Evolutionary conservation across 2,329 filamentous ascomycete genomes (phyloP).

Genomic region (Alternaria novae-zelandiae): DNA sequence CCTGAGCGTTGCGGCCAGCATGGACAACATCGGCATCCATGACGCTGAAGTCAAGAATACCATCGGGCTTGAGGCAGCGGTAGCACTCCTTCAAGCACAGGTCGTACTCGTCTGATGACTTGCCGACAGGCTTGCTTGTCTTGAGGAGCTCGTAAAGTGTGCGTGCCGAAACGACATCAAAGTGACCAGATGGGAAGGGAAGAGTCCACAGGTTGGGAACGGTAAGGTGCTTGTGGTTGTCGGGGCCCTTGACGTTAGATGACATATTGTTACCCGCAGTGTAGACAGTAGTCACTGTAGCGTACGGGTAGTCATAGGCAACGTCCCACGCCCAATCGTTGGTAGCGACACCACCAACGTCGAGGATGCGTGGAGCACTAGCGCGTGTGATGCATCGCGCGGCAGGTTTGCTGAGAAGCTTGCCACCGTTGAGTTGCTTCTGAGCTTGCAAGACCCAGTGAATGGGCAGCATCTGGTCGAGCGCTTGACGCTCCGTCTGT

Average conservation of each 20-base stretch:
- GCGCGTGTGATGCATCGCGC: constrained; percentile 59
- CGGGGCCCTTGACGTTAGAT: constrained; percentile 70
- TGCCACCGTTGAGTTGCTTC: constrained; percentile 66
- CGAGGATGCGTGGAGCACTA: constrained; percentile 74
- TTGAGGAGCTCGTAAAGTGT: constrained; percentile 87
- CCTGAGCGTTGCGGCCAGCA: constrained; percentile 77
- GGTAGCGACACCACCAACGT: constrained; percentile 82
- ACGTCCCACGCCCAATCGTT: constrained; percentile 98
- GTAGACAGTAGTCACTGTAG: constrained; percentile 86
- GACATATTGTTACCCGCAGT: constrained; percentile 56
- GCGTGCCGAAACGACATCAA: constrained; percentile 89
- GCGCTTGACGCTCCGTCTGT: constrained; percentile 82
- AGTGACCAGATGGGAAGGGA: constrained; percentile 84
- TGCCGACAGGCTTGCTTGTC: constrained; percentile 58
- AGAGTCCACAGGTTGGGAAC: constrained; percentile 79
- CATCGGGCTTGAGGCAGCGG: constrained; percentile 90
- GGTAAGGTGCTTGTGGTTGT: constrained; percentile 84
- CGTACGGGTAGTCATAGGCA: constrained; percentile 81
- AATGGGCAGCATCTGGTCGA: constrained; percentile 69
- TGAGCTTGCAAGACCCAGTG: constrained; percentile 69
- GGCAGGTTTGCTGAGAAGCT: constrained; percentile 61
- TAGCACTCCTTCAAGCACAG: constrained; percentile 83
- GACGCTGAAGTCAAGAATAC: constrained; percentile 88
- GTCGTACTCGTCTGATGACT: constrained; percentile 80
- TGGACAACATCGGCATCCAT: constrained; percentile 91